phyloP scores from a whole-genome alignment of 805 yeast genomes.

The Pichia ethanolica region DNA sequence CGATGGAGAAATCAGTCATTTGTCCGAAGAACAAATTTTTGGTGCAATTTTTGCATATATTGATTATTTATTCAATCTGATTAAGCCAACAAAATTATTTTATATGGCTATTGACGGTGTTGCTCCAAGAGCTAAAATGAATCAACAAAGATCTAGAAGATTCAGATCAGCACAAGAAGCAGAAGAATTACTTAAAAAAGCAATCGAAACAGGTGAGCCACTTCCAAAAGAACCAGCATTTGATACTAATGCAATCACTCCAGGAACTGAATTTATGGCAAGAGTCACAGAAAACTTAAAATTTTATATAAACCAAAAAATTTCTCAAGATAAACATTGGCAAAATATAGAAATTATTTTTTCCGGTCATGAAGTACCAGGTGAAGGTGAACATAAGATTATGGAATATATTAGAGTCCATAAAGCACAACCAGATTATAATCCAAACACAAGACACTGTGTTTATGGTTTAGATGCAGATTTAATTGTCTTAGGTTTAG shows the following conservation, averaged over 20 bases:
- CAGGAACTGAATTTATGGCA: slow-evolving; percentile 96
- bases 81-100: slow-evolving; percentile 77
- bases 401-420: slow-evolving; percentile 83
- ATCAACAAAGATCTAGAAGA: slow-evolving; percentile 94
- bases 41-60: slow-evolving; percentile 90
- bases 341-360: slow-evolving; percentile 65
- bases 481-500: slow-evolving; percentile 85
- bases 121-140: slow-evolving; percentile 98
- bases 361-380: slow-evolving; percentile 95
- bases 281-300: slow-evolving; percentile 73
- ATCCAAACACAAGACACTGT: slow-evolving; percentile 84
- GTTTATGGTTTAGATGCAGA: slow-evolving; percentile 96
- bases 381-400: slow-evolving; percentile 97
- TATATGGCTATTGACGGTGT: slow-evolving; percentile 99
- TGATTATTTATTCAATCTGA: slow-evolving; percentile 83
- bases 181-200: slow-evolving; percentile 67
- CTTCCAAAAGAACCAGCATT: slow-evolving; percentile 80
- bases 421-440: slow-evolving; percentile 65
- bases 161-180: slow-evolving; percentile 93
- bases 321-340: slow-evolving; percentile 84
- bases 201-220: slow-evolving; percentile 62
- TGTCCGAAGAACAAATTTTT: slow-evolving; percentile 88
- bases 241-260: slow-evolving; percentile 90
- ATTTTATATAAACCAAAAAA: slow-evolving; percentile 82
- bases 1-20: slow-evolving; percentile 48